Evolutionary conservation across 2,329 filamentous ascomycete genomes (phyloP).

Genomic region (Stagonosporopsis tanaceti): DNA sequence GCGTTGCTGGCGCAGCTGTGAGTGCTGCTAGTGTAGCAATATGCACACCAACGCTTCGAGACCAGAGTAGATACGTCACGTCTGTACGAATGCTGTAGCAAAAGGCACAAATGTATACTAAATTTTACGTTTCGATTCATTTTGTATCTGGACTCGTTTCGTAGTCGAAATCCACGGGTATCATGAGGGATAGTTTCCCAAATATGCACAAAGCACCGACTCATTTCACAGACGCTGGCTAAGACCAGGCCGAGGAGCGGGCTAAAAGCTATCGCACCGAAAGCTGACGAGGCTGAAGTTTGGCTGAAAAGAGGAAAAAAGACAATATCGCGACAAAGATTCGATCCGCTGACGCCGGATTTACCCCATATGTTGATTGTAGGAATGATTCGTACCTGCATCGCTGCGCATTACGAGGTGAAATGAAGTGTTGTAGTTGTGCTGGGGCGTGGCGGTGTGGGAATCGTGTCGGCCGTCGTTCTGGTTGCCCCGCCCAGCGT

Average conservation of each 20-base stretch:
- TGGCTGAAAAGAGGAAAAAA: not conserved
- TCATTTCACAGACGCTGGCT: constrained; percentile 14
- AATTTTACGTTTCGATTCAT: constrained; percentile 30
- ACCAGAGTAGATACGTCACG: not conserved
- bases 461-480: constrained; percentile 2
- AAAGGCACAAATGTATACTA: constrained; percentile 4
- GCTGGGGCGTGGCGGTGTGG: constrained; percentile 1
- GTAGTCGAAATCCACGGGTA: constrained; percentile 30
- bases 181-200: constrained; percentile 29
- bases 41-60: not conserved
- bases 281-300: not conserved
- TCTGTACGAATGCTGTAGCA: not conserved
- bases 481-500: constrained; percentile 7
- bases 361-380: constrained; percentile 21
- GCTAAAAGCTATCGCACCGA: constrained; percentile 6
- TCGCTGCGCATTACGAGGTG: constrained; percentile 20
- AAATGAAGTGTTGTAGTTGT: constrained; percentile 2
- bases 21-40: not conserved
- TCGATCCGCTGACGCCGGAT: constrained; percentile 9
- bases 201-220: constrained; percentile 30
- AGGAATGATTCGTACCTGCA: constrained; percentile 23
- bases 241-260: constrained; percentile 15
- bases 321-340: constrained; percentile 14
- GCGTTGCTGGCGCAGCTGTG: constrained; percentile 32
- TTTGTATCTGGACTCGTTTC: constrained; percentile 28